A percentile compares a stretch with the other conserved stretches of the same genome.
phyloP scores from a whole-genome alignment of 164 flowering plant genomes.

The Vitis amurensis region DNA sequence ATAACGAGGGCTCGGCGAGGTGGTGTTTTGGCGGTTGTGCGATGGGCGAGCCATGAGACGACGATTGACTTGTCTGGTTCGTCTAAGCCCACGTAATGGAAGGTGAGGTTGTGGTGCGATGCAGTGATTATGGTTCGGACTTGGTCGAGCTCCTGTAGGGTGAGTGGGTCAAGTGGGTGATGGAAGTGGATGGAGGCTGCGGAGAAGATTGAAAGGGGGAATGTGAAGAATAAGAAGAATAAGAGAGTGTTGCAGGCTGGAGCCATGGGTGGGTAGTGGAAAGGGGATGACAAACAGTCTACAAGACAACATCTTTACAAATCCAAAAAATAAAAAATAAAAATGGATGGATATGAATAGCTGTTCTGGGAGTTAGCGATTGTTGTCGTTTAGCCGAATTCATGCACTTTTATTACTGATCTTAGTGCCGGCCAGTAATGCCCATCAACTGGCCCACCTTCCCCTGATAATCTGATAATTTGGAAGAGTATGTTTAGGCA shows the following conservation, averaged over 20 bases:
- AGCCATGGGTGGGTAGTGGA: slow-evolving; percentile 2
- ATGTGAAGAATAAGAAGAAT: not conserved
- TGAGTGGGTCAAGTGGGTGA: slow-evolving; percentile 45
- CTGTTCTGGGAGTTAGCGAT: no score
- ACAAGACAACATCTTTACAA: no score
- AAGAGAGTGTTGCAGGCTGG: not conserved
- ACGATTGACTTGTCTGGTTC: slow-evolving; percentile 38
- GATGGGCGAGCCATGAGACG: slow-evolving; percentile 32
- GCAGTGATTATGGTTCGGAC: slow-evolving; percentile 22
- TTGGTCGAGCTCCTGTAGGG: slow-evolving; percentile 29
- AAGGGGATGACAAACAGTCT: no score
- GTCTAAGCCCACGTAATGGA: slow-evolving; percentile 41
- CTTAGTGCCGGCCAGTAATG: no score
- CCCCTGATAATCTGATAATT: no score
- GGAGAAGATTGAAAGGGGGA: not conserved
- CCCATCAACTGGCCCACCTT: no score
- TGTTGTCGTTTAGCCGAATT: no score
- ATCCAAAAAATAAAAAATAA: no score
- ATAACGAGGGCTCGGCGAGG: slow-evolving; percentile 54
- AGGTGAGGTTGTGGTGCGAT: slow-evolving; percentile 22
- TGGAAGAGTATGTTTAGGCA: no score
- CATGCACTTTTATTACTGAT: no score
- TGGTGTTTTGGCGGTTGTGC: slow-evolving; percentile 12
- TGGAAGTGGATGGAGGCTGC: not conserved
- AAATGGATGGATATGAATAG: no score